Base-by-base conservation (phyloP, 108 stramenopile genomes). In the Parietichytrium sp. region DNA sequence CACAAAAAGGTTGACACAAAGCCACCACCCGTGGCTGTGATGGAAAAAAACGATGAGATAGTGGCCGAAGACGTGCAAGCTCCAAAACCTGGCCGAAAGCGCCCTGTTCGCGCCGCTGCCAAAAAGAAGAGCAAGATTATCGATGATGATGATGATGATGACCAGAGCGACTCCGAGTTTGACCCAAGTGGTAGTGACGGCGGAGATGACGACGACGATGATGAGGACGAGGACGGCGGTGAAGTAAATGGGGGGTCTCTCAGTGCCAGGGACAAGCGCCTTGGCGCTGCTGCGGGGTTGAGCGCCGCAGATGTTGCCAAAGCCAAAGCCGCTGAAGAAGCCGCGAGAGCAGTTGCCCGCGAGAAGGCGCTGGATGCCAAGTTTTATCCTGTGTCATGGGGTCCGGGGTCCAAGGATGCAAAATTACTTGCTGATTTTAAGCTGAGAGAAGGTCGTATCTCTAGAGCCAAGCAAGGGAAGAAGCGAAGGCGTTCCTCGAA, bases 161-260 rank as follows among this genome's bases (percentile, higher is more conserved):
- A 10, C 18, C 80, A 80, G 23, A 16, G 55, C 18, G 79, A 50
- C 25, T 25, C 20, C 15, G 52, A 77, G n/a, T 48, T 48, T 29
- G 79, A 80, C 29, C 49, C 25, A 20, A 48, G 47, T 4, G 82
- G 80, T 29, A 38, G 54, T 30, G 47, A 33, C 80, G 81, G 82
- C 3, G 79, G 54, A 42, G 38, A 77, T 20, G 72, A 54, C 3
- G 10, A 26, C 27, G 49, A 61, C 27, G 49, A 54, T 10, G 53
- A 49, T 20, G 36, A 38, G 7, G 81, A 81, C 7, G 48, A 48
- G 3, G 48, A 7, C 16, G 27, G 16, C 16, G 80, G 54, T 18
- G 42, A 81, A 0, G 55, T 38, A 3, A 18, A 49, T 13, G 29
- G 49, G n/a, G n/a, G n/a, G n/a, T n/a, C n/a, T n/a, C n/a, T n/a